Evolutionary conservation across 1,284 basidiomycete species (phyloP).

Genomic region (Trametes pubescens): DNA sequence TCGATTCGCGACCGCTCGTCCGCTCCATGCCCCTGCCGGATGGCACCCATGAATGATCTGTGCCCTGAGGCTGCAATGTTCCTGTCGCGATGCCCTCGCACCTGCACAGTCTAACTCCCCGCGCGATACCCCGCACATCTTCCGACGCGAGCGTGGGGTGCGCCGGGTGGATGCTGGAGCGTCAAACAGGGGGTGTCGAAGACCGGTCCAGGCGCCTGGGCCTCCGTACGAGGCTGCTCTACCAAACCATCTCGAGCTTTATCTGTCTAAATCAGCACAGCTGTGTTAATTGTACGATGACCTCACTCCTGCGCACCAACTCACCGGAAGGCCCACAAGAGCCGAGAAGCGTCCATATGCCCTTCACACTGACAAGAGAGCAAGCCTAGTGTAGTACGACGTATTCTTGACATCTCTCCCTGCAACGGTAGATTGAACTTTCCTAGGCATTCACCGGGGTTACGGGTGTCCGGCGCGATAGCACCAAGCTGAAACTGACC

Average conservation of each 20-base stretch:
- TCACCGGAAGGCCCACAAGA: background rate
- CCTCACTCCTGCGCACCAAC: constrained; percentile 4
- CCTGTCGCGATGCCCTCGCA: no score
- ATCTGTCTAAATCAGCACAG: background rate
- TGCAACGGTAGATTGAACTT: background rate
- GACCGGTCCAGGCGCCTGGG: constrained; percentile 11
- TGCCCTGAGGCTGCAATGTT: constrained; percentile 1
- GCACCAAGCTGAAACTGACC: no score
- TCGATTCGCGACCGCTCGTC: background rate
- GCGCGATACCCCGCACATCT: constrained; percentile 6
- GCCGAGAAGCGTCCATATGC: background rate
- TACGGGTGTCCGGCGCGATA: no score
- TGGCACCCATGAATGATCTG: constrained; percentile 24
- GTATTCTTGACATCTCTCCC: background rate
- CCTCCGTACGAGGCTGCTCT: constrained; percentile 15
- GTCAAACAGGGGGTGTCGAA: constrained; percentile 5
- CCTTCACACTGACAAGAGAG: background rate
- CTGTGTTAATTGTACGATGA: background rate
- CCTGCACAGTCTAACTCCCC: background rate
- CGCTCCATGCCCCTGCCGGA: constrained; percentile 26
- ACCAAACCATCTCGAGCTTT: background rate
- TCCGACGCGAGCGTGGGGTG: constrained; percentile 17
- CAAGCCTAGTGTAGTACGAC: background rate
- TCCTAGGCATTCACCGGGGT: background rate
- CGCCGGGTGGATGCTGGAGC: constrained; percentile 13